phyloP scores from a whole-genome alignment of 2,329 filamentous ascomycete species.

The Fusarium austroafricanum region DNA sequence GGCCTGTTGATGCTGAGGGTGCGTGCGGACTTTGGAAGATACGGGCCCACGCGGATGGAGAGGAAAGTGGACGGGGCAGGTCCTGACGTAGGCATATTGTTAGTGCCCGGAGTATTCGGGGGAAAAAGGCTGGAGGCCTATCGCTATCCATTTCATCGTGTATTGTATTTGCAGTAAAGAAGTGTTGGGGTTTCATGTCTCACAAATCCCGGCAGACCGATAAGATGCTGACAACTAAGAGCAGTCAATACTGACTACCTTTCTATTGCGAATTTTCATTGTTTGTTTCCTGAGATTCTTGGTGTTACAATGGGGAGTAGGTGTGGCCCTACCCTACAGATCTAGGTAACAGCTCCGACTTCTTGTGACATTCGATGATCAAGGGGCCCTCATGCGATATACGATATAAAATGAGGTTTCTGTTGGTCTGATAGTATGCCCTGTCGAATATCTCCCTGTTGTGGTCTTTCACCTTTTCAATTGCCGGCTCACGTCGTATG shows the following conservation, averaged over 20 bases:
- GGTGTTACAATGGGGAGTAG: neutral
- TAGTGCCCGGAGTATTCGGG: slow-evolving; percentile 41
- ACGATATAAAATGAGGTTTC: neutral
- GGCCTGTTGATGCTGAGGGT: slow-evolving; percentile 16
- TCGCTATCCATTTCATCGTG: neutral
- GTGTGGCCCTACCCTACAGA: slow-evolving; percentile 26
- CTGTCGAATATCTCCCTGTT: neutral
- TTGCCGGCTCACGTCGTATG: slow-evolving; percentile 1
- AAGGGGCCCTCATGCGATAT: neutral
- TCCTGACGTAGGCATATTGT: slow-evolving; percentile 30
- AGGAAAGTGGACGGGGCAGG: slow-evolving; percentile 19
- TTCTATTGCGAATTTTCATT: neutral
- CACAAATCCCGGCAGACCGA: neutral
- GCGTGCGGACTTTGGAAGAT: slow-evolving; percentile 40
- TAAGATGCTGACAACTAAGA: neutral
- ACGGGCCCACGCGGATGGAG: slow-evolving; percentile 33
- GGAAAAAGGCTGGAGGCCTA: slow-evolving; percentile 3
- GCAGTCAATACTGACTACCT: neutral
- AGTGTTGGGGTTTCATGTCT: neutral
- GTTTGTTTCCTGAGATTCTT: neutral
- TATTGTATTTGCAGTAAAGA: neutral
- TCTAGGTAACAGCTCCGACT: neutral
- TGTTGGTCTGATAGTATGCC: neutral
- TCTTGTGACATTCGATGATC: slow-evolving; percentile 11
- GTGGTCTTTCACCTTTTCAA: neutral